These are phyloP conservation scores for Penicillium olsonii DNA, from an alignment of 2,329 filamentous ascomycete species.

Conservation along the genomic window DNA sequence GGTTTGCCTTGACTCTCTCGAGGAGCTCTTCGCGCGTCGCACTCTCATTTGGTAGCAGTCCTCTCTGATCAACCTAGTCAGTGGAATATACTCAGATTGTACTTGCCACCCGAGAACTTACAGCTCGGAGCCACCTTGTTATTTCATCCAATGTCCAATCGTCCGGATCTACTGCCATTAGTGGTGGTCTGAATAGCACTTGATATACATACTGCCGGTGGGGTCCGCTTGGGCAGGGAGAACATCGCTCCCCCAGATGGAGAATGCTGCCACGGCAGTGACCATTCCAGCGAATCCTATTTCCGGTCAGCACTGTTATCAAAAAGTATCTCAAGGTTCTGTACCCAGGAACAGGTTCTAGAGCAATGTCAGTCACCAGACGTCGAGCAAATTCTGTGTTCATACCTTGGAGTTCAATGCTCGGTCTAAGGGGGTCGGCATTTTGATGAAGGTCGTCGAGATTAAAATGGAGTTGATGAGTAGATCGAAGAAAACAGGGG, in stretches of 20 bases:
- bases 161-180: constrained; percentile 55
- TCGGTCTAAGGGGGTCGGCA: constrained; percentile 70
- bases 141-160: constrained; percentile 80
- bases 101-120: constrained; percentile 52
- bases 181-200: not conserved
- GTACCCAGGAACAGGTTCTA: constrained; percentile 72
- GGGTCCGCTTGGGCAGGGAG: constrained; percentile 77
- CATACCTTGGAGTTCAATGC: constrained; percentile 69
- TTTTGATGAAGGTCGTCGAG: no score
- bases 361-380: constrained; percentile 19
- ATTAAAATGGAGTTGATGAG: no score
- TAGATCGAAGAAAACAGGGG: no score
- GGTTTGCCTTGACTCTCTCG: constrained; percentile 69
- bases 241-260: constrained; percentile 81
- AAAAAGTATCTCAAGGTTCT: constrained; percentile 3
- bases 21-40: constrained; percentile 66
- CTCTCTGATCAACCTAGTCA: constrained; percentile 52
- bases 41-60: constrained; percentile 60
- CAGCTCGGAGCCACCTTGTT: constrained; percentile 75
- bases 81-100: not conserved
- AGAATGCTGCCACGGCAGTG: constrained; percentile 77
- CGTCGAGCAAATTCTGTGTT: constrained; percentile 1
- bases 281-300: constrained; percentile 79
- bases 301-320: constrained; percentile 4
- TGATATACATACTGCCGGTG: constrained; percentile 61